A percentile compares a stretch with the other conserved stretches of the same genome.
Evolutionary conservation across 176 grass and related monocot genomes (phyloP).

Genomic region (Juncus inflexus): DNA sequence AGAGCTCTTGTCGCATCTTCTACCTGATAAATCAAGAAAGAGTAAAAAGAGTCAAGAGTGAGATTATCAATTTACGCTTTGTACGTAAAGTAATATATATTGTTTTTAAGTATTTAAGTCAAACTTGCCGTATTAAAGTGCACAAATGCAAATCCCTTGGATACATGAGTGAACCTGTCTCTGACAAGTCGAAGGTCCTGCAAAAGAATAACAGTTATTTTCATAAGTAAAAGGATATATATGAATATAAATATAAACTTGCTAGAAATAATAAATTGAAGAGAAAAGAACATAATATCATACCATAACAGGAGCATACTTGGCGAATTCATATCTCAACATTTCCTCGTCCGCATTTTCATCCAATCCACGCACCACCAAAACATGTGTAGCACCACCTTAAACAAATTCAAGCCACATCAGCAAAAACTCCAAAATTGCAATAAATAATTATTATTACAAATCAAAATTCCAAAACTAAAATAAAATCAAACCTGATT

Average conservation of each 20-base stretch:
- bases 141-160: slow-evolving; percentile 92
- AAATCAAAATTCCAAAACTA: neutral
- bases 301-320: slow-evolving; percentile 94
- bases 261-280: neutral
- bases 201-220: slow-evolving; percentile 29
- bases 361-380: slow-evolving; percentile 94
- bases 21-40: slow-evolving; percentile 43
- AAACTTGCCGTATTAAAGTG: slow-evolving; percentile 91
- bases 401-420: slow-evolving; percentile 32
- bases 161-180: slow-evolving; percentile 99
- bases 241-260: slow-evolving; percentile 1
- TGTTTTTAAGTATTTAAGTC: slow-evolving; percentile 12
- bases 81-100: slow-evolving; percentile 14
- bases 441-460: slow-evolving; percentile 24
- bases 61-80: slow-evolving; percentile 19
- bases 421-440: slow-evolving; percentile 12
- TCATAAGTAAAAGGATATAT: neutral
- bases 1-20: slow-evolving; percentile 97
- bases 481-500: slow-evolving; percentile 51
- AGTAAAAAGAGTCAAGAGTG: neutral
- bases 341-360: slow-evolving; percentile 99
- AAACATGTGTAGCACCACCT: slow-evolving; percentile 98
- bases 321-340: slow-evolving; percentile 96
- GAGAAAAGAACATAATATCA: neutral
- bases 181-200: slow-evolving; percentile 96